Conservation (phyloP, 2,329 filamentous ascomycete species). For the Colletotrichum orchidophilum region DNA sequence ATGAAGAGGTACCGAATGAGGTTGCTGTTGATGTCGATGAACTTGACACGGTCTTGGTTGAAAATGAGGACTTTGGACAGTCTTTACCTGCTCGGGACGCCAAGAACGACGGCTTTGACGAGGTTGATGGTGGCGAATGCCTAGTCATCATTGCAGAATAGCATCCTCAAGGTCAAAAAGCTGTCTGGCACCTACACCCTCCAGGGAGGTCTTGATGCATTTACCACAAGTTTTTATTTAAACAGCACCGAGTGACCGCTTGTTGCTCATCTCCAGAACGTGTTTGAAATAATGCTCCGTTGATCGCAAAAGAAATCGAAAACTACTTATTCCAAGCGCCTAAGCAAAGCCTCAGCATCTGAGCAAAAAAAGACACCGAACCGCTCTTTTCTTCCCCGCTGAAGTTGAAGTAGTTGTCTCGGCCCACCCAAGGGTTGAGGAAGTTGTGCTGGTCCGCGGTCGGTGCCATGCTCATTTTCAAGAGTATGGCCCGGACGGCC, state of each 20-base stretch:
- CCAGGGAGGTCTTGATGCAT: not conserved
- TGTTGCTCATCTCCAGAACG: not conserved
- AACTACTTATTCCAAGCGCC: not conserved
- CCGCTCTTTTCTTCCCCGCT: not conserved
- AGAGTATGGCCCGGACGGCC: not conserved
- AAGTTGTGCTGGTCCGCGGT: not conserved
- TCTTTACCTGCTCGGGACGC: not conserved
- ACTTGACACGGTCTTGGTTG: not conserved
- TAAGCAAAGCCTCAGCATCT: not conserved
- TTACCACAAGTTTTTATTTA: not conserved
- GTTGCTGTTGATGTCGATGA: not conserved
- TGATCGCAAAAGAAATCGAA: not conserved
- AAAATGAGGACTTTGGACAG: slow-evolving; percentile 1
- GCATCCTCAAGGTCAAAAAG: not conserved
- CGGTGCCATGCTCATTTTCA: not conserved
- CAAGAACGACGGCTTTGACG: not conserved
- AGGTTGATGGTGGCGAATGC: not conserved
- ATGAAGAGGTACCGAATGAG: not conserved
- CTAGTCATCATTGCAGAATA: not conserved
- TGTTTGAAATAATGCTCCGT: not conserved
- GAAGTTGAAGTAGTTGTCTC: not conserved
- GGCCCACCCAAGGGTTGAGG: slow-evolving; percentile 1
- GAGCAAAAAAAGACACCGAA: not conserved
- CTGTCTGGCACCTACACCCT: not conserved
- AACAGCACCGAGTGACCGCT: not conserved